A percentile compares a stretch with the other conserved stretches of the same genome.
Evolutionary conservation across 805 yeast species (phyloP).

Genomic region (Sungouiella blattae): DNA sequence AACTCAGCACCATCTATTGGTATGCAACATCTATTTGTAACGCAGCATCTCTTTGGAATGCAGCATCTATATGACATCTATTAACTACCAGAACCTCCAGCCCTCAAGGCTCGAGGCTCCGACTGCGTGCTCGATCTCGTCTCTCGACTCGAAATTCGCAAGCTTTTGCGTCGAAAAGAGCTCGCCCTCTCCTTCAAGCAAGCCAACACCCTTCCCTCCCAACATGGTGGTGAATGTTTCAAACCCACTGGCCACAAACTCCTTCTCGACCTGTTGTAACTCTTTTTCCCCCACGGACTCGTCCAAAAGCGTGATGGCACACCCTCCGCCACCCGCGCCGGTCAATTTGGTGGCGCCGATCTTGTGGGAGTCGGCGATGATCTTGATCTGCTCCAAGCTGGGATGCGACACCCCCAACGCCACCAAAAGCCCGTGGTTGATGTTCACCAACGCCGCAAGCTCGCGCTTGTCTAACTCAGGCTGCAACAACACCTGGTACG

Average conservation of each 20-base stretch:
- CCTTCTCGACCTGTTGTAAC: constrained; percentile 32
- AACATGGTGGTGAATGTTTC: constrained; percentile 75
- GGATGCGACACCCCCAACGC: constrained; percentile 93
- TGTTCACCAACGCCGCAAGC: constrained; percentile 60
- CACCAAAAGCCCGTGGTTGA: constrained; percentile 85
- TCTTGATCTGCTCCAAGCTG: constrained; percentile 70
- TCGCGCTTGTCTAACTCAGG: constrained; percentile 46
- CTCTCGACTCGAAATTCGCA: constrained; percentile 35
- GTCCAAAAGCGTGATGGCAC: constrained; percentile 82
- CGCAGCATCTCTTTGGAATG: too few relatives aligned
- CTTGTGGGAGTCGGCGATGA: constrained; percentile 55
- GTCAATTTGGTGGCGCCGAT: constrained; percentile 91
- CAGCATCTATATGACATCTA: background rate
- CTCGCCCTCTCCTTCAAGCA: constrained; percentile 19
- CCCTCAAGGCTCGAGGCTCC: constrained; percentile 40
- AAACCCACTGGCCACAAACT: constrained; percentile 49
- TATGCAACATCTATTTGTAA: too few relatives aligned
- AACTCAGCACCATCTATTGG: too few relatives aligned
- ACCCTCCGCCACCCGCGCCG: constrained; percentile 99
- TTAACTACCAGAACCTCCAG: constrained; percentile 65
- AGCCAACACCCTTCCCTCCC: constrained; percentile 90
- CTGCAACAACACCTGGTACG: constrained; percentile 58
- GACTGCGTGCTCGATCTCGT: constrained; percentile 45
- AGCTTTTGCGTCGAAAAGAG: constrained; percentile 35
- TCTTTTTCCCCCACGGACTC: constrained; percentile 36